Evolutionary conservation across 441 rosid species (phyloP).

Genomic region (Biscutella laevigata): DNA sequence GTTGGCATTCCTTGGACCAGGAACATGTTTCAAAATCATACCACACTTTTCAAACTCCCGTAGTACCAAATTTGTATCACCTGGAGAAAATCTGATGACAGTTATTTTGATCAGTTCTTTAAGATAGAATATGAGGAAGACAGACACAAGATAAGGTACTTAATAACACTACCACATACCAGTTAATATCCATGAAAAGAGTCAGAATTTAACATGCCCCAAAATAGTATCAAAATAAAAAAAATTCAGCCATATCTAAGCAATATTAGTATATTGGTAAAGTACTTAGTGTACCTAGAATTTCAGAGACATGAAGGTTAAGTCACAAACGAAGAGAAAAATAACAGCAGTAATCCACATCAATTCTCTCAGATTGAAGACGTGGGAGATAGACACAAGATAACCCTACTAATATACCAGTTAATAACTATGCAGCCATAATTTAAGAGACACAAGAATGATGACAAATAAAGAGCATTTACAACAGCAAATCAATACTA

Average conservation of each 20-base stretch:
- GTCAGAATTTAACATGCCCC: neutral
- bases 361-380: neutral
- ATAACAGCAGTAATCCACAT: neutral
- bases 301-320: neutral
- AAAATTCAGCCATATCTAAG: neutral
- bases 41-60: conserved; percentile 93
- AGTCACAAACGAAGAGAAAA: neutral
- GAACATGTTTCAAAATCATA: conserved; percentile 78
- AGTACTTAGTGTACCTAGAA: neutral
- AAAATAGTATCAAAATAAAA: neutral
- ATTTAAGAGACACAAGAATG: neutral
- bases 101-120: conserved; percentile 10
- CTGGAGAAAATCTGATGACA: conserved; percentile 63
- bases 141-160: neutral
- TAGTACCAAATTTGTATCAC: conserved; percentile 81
- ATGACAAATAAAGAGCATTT: neutral
- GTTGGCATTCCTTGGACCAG: conserved; percentile 91
- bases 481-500: neutral
- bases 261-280: neutral
- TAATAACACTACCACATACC: neutral
- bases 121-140: neutral
- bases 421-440: neutral
- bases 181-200: neutral
- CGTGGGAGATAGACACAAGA: neutral
- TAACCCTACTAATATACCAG: neutral